Percentiles rank a stretch among this genome's conserved stretches.
Conservation (phyloP, 1,284 basidiomycete genomes). For the Malassezia obtusa region DNA sequence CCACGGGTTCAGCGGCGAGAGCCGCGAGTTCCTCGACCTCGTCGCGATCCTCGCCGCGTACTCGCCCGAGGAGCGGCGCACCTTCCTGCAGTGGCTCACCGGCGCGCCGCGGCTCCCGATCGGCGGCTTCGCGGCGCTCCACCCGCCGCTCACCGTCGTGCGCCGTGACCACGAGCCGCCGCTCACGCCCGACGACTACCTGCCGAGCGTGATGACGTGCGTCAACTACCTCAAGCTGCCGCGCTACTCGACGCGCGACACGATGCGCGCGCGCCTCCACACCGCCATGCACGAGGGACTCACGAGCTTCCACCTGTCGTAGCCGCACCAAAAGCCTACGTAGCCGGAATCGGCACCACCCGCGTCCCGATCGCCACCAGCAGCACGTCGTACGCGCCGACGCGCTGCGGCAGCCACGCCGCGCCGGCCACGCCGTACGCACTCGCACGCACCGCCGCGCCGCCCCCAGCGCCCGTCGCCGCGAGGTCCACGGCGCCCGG, state of each 20-base stretch:
- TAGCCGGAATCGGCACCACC: conserved; percentile 8
- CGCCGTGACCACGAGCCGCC: conserved; percentile 82
- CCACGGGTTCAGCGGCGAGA: conserved; percentile 93
- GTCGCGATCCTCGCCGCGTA: conserved; percentile 77
- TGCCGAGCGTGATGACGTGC: conserved; percentile 97
- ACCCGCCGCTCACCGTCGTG: conserved; percentile 88
- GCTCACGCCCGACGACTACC: conserved; percentile 74
- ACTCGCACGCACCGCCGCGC: background rate
- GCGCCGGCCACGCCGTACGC: conserved; percentile 2
- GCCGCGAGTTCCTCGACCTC: conserved; percentile 74
- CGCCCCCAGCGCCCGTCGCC: background rate
- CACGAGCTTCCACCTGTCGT: conserved; percentile 44
- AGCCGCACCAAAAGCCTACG: conserved; percentile 7
- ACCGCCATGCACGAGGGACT: conserved; percentile 44
- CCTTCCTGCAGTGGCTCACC: conserved; percentile 92
- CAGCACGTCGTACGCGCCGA: conserved; percentile 12
- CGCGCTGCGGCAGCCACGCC: conserved; percentile 10
- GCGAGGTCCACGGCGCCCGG: conserved; percentile 4
- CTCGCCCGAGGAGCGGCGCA: conserved; percentile 63
- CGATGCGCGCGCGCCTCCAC: conserved; percentile 33
- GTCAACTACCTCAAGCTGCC: conserved; percentile 58
- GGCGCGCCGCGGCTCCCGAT: conserved; percentile 64
- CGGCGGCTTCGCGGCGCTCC: conserved; percentile 89
- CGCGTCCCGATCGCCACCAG: conserved; percentile 7
- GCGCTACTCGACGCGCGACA: conserved; percentile 33